Evolutionary conservation across 306 rosid genomes (phyloP).

Genomic region (Lotus japonicus): DNA sequence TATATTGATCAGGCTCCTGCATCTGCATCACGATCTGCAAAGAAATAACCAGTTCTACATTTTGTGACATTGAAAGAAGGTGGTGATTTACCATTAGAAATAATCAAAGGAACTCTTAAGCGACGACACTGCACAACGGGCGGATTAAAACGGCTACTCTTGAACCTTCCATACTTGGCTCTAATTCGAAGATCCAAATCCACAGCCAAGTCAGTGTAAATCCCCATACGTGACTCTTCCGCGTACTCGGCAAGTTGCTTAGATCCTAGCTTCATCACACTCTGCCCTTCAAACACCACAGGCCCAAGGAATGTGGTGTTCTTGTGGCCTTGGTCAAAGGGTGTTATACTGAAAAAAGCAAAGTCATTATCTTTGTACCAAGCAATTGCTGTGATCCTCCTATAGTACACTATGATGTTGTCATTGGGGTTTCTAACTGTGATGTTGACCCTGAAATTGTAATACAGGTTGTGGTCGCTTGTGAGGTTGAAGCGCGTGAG

Average conservation of each 20-base stretch:
- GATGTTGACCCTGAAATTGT: conserved; percentile 23
- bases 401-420: conserved; percentile 10
- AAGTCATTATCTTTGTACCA: conserved; percentile 26
- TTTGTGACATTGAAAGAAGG: not conserved
- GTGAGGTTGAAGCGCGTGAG: conserved; percentile 29
- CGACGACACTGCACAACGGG: conserved; percentile 21
- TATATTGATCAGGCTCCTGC: not conserved
- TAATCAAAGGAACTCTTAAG: conserved; percentile 22
- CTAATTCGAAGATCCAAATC: conserved; percentile 22
- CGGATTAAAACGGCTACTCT: not conserved
- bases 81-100: not conserved
- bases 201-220: conserved; percentile 22
- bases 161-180: conserved; percentile 4
- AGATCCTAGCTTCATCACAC: not conserved
- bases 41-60: conserved; percentile 15
- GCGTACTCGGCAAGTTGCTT: conserved; percentile 25
- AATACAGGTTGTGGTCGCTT: conserved; percentile 18
- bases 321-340: conserved; percentile 39
- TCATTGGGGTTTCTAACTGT: conserved; percentile 27
- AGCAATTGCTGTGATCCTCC: conserved; percentile 10
- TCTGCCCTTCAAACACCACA: conserved; percentile 15
- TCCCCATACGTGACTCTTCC: conserved; percentile 11
- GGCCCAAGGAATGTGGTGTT: conserved; percentile 21
- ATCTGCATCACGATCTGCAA: not conserved
- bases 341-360: not conserved